These are phyloP conservation scores for Penicillium sp. DNA, from an alignment of 2,329 filamentous ascomycete species.

Conservation along the genomic window DNA sequence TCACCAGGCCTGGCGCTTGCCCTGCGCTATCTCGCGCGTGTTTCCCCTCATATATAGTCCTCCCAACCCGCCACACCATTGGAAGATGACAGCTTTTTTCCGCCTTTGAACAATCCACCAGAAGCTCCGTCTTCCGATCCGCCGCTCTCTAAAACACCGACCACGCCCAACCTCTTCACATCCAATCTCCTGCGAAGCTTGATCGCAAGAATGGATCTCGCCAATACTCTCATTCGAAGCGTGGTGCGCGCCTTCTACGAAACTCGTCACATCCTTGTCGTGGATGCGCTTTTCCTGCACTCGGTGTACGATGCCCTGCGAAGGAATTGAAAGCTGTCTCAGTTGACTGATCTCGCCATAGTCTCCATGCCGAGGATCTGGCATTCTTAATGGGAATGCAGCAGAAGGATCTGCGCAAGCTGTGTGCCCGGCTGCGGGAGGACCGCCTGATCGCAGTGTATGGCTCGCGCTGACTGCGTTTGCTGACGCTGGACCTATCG, in stretches of 20 bases:
- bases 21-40: conserved; percentile 6
- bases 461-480: no score
- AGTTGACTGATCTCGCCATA: conserved; percentile 31
- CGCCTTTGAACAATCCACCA: conserved; percentile 9
- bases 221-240: conserved; percentile 77
- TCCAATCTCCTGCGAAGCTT: neutral
- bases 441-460: conserved; percentile 82
- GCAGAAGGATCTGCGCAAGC: conserved; percentile 84
- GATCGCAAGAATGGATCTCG: conserved; percentile 57
- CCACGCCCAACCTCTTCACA: neutral
- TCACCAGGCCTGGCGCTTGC: conserved; percentile 8
- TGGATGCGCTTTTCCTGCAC: conserved; percentile 75
- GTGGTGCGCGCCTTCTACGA: conserved; percentile 84
- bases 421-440: conserved; percentile 79
- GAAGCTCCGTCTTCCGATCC: conserved; percentile 16
- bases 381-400: conserved; percentile 85
- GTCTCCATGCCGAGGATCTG: conserved; percentile 81
- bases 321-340: neutral
- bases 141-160: conserved; percentile 1
- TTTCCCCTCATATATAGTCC: conserved; percentile 1
- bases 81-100: conserved; percentile 11
- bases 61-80: neutral
- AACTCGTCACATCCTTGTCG: conserved; percentile 75
- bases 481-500: no score
- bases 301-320: conserved; percentile 55